Base-by-base conservation (phyloP, 2,329 filamentous ascomycete genomes). In the Pestalotiopsis sp. region DNA sequence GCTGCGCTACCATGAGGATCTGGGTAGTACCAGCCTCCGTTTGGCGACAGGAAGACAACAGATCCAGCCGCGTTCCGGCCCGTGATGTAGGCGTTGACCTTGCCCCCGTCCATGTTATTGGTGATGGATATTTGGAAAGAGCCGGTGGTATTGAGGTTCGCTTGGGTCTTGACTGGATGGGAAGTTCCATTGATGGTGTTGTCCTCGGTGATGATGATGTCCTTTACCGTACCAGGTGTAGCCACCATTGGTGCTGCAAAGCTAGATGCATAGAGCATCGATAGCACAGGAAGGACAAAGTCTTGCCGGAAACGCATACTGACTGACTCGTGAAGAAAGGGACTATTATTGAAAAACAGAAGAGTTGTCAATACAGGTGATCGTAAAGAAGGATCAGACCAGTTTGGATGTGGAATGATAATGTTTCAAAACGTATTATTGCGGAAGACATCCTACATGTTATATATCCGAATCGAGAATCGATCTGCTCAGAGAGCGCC, bases 101-200 rank as follows among this genome's bases (percentile, higher is more conserved):
- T 31, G 14, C 25, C 57, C 14, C 41, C 49, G 23, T 3, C 36
- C 38, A 31, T 38, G 49, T 66, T 66, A 25, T 66, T 66, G 23
- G 20, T 25, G 13, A 66, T 66, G 64, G 64, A 66, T 20, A 66
- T 58, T 11, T 38, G 25, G 14, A 66, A 40, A 20, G 64, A 25
- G 3, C 20, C 38, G 23, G 20, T 36, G 40, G 11, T 20, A 38
- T 12, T 52, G 64, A 36, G 25, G 17, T 13, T 25, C 2, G 49
- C 14, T 38, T 20, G 38, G 12, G 62, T 36, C 13, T 23, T 40
- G 20, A 25, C 23, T 14, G 59, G 59, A 20, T 7, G 17, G 38
- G 23, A 25, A 38, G 64, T 66, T 20, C 45, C 64, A 31, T 66
- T 66, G 20, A 66, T 20, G 49, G 64, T 58, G 64, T 66, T 66